Conservation (phyloP, 2,329 filamentous ascomycete species). For the Diaporthe ilicicola region DNA sequence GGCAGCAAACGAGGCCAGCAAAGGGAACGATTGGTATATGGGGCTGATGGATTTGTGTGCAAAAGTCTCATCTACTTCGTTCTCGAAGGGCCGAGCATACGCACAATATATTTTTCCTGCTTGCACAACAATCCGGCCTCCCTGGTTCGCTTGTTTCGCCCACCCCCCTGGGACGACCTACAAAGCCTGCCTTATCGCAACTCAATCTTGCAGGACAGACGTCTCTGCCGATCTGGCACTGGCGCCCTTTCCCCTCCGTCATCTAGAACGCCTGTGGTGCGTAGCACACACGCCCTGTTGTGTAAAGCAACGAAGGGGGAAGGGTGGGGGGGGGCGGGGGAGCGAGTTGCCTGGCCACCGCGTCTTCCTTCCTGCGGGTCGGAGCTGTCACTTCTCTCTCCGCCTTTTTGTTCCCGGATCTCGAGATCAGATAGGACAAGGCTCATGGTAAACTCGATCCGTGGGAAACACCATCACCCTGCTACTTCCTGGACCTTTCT, state of each 20-base stretch:
- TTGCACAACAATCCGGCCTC: not conserved
- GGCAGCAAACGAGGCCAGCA: not conserved
- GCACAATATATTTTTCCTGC: not conserved
- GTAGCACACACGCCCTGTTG: not conserved
- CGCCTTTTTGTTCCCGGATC: no score
- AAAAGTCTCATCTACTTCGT: conserved; percentile 1
- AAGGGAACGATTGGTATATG: conserved; percentile 5
- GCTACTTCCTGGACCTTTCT: no score
- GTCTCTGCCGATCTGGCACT: conserved; percentile 21
- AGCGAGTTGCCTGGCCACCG: no score
- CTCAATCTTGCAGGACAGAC: conserved; percentile 23
- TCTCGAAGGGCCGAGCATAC: not conserved
- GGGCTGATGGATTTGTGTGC: not conserved
- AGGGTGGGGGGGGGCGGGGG: no score
- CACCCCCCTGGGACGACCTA: not conserved
- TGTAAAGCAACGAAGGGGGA: no score
- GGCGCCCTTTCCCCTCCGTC: not conserved
- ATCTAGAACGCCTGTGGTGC: not conserved
- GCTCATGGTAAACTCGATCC: no score
- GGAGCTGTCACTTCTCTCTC: no score
- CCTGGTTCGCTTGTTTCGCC: not conserved
- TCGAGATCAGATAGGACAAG: no score
- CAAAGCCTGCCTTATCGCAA: conserved; percentile 14
- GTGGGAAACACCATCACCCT: no score
- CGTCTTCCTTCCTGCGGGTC: no score